Base-by-base conservation (phyloP, 257 asterid genomes). In the Petrea volubilis region DNA sequence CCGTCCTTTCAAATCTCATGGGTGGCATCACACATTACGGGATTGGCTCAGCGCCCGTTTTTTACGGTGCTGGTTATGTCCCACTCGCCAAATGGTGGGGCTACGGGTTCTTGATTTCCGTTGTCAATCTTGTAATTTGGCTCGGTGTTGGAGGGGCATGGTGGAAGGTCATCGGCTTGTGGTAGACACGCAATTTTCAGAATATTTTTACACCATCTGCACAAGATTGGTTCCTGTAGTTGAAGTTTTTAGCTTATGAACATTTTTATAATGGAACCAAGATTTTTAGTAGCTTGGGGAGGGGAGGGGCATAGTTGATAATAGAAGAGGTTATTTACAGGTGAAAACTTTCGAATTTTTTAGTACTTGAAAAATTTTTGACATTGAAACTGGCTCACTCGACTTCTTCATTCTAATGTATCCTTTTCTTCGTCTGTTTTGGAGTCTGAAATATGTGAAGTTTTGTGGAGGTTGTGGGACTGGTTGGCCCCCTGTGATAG, bases 81-180 rank as follows among this genome's bases (percentile, higher is more conserved):
- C 95, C 96, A 15, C 90, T 90, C 0, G 91, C 90, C 0, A 71
- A 87, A 77, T 90, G 96, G 96, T 92, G 96, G 98, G 97, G 75
- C 64, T 91, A 89, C n/a, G 96, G 98, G 4, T 92, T 92, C 67
- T 2, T 90, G 33, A 75, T 88, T 67, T 92, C 98, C 1, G 10
- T 94, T 6, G 96, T 92, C 61, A 92, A 92, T 80, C 86, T 92
- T 34, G 21, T 85, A 2, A 95, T 95, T 53, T 95, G 98, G 98
- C 95, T 95, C 5, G 97, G 97, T 5, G 83, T 89, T 24, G 99
- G 99, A 50, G 99, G 98, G 12, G 8, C 81, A 6, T 94, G 97
- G 99, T 94, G 99, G 99, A 94, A 89, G 84, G 76, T 78, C 71
- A 89, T 94, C 12, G 98, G 97, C 73, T 85, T 94, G 81, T 94